Percentiles rank a stretch among this genome's conserved stretches.
Conservation (phyloP, 495 filamentous ascomycete species). For the Neurospora sp. region DNA sequence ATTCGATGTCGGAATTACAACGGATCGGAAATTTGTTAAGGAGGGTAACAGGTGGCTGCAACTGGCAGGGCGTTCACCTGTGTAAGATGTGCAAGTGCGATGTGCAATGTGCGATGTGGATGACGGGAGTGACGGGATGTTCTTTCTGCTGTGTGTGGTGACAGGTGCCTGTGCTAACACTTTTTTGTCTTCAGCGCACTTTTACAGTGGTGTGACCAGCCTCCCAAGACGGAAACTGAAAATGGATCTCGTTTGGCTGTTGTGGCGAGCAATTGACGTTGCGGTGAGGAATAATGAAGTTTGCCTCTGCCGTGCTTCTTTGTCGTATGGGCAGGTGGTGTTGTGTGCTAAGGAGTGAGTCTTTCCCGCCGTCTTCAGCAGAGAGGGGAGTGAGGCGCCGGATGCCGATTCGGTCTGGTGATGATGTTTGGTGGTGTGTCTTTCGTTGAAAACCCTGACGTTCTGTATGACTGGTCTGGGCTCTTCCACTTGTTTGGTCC, state of each 20-base stretch:
- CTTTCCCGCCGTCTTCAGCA: not conserved
- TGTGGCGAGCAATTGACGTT: not conserved
- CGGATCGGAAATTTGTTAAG: not conserved
- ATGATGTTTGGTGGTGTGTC: constrained; percentile 4
- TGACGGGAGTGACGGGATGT: not conserved
- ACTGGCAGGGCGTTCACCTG: constrained; percentile 22
- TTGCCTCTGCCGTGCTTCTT: not conserved
- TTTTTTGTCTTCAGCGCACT: not conserved
- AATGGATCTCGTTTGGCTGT: constrained; percentile 18
- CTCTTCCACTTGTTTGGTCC: not conserved
- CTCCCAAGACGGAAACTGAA: constrained; percentile 24
- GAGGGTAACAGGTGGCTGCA: constrained; percentile 36
- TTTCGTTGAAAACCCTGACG: not conserved
- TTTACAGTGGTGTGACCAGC: constrained; percentile 21
- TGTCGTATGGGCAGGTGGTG: not conserved
- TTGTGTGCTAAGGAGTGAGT: not conserved
- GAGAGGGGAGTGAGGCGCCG: not conserved
- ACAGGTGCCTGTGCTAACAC: not conserved
- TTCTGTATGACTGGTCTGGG: not conserved
- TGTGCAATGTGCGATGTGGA: not conserved
- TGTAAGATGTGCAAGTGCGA: not conserved
- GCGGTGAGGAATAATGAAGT: not conserved
- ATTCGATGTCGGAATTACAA: constrained; percentile 1
- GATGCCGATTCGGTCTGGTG: not conserved
- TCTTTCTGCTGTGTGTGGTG: not conserved